phyloP scores from a whole-genome alignment of 2,329 filamentous ascomycete species.

The Xylariaceae sp. region DNA sequence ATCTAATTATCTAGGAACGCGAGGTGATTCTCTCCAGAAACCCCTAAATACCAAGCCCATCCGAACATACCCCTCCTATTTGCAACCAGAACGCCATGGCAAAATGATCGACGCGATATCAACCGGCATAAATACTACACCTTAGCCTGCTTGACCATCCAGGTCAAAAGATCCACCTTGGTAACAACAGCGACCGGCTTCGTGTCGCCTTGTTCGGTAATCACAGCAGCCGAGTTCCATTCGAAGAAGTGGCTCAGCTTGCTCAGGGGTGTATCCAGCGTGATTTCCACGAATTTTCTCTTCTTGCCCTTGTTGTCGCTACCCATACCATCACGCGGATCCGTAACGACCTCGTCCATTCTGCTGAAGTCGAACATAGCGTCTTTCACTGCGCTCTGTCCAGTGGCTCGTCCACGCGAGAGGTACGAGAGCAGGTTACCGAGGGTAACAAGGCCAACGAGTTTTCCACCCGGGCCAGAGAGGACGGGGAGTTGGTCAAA shows the following conservation, averaged over 20 bases:
- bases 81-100: neutral
- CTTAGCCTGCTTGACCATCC: constrained; percentile 70
- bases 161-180: constrained; percentile 92
- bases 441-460: constrained; percentile 90
- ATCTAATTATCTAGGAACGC: constrained; percentile 8
- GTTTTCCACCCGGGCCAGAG: constrained; percentile 59
- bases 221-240: constrained; percentile 94
- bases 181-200: constrained; percentile 90
- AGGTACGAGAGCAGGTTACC: constrained; percentile 93
- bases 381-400: constrained; percentile 69
- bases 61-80: constrained; percentile 2
- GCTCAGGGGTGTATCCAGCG: constrained; percentile 77
- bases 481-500: constrained; percentile 97
- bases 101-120: too few relatives aligned
- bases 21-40: constrained; percentile 15
- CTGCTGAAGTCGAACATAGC: constrained; percentile 97
- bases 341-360: constrained; percentile 85
- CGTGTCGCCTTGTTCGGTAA: constrained; percentile 69
- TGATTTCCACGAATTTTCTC: constrained; percentile 89
- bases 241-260: constrained; percentile 91
- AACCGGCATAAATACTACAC: too few relatives aligned
- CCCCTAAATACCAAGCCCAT: neutral
- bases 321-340: constrained; percentile 72
- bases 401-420: constrained; percentile 73
- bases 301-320: constrained; percentile 39